Percentiles rank a stretch among this genome's conserved stretches.
Evolutionary conservation across 176 grass and related monocot species (phyloP).

Genomic region (Elymus sibiricus): DNA sequence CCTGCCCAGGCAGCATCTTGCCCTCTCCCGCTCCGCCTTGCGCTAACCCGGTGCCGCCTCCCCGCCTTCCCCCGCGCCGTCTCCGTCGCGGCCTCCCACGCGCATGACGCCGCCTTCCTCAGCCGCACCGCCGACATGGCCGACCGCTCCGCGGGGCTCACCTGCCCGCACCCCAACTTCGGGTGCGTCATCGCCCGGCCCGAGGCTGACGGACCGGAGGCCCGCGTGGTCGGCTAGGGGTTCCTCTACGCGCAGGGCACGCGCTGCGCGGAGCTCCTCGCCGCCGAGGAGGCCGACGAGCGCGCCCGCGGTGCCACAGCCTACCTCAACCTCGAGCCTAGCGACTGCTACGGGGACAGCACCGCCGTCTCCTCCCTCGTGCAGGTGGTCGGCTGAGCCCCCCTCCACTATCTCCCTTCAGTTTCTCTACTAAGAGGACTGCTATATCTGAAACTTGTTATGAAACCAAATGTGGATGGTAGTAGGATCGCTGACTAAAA

Average conservation of each 20-base stretch:
- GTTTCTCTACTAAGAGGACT: not conserved
- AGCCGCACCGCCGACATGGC: slow-evolving; percentile 67
- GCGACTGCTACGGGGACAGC: slow-evolving; percentile 79
- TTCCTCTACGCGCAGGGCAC: slow-evolving; percentile 96
- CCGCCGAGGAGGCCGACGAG: slow-evolving; percentile 56
- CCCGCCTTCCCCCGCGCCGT: not conserved
- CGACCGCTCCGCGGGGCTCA: slow-evolving; percentile 69
- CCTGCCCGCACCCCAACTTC: slow-evolving; percentile 87
- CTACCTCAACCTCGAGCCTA: slow-evolving; percentile 85
- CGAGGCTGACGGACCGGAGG: not conserved
- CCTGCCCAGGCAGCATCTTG: not conserved
- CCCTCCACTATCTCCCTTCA: not conserved
- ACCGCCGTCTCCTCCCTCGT: slow-evolving; percentile 62
- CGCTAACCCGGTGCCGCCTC: not conserved
- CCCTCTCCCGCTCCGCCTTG: not conserved
- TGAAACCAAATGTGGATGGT: not conserved
- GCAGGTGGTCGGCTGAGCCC: slow-evolving; percentile 43
- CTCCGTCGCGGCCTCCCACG: not conserved
- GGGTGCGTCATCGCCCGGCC: slow-evolving; percentile 68
- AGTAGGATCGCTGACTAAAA: not conserved
- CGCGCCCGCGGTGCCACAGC: slow-evolving; percentile 61
- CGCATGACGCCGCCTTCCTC: slow-evolving; percentile 41
- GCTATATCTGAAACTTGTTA: not conserved
- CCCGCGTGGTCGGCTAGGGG: slow-evolving; percentile 57
- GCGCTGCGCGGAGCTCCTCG: slow-evolving; percentile 76